A percentile compares a stretch with the other conserved stretches of the same genome.
phyloP scores from a whole-genome alignment of 164 flowering plant genomes.

The Santalum album region DNA sequence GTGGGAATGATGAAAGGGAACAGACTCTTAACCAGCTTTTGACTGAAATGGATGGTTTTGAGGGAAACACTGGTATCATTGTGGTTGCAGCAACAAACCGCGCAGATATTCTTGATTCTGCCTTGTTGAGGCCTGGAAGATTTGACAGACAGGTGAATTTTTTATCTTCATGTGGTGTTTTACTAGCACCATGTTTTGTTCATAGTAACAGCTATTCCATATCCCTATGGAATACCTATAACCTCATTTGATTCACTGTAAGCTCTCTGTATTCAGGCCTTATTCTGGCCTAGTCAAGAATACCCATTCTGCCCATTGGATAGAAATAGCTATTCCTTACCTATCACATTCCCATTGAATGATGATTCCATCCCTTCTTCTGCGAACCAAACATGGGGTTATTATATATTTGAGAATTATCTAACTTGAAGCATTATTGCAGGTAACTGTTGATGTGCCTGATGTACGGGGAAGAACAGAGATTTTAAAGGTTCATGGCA shows the following conservation, averaged over 20 bases:
- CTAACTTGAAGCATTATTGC: constrained; percentile 8
- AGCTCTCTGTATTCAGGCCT: too few relatives aligned
- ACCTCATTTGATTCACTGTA: too few relatives aligned
- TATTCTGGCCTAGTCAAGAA: too few relatives aligned
- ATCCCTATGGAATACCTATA: too few relatives aligned
- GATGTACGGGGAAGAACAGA: constrained; percentile 86
- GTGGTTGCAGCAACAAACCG: constrained; percentile 92
- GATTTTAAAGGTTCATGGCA: constrained; percentile 76
- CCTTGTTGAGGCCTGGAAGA: constrained; percentile 78
- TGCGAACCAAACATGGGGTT: too few relatives aligned
- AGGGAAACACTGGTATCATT: constrained; percentile 85
- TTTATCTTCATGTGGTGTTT: neutral
- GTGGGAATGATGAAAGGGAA: constrained; percentile 94
- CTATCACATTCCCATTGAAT: too few relatives aligned
- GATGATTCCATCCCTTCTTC: too few relatives aligned
- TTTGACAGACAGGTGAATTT: constrained; percentile 77
- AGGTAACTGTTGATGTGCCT: constrained; percentile 87
- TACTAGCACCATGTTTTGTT: too few relatives aligned
- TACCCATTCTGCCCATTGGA: too few relatives aligned
- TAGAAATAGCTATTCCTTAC: too few relatives aligned
- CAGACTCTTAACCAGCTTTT: constrained; percentile 87
- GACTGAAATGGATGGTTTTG: constrained; percentile 97
- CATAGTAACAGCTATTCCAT: too few relatives aligned
- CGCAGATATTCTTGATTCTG: constrained; percentile 88
- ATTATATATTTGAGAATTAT: neutral